Percentiles rank a stretch among this genome's conserved stretches.
These are phyloP conservation scores for Salvia miltiorrhiza DNA, from an alignment of 257 asterid genomes.

Conservation along the genomic window DNA sequence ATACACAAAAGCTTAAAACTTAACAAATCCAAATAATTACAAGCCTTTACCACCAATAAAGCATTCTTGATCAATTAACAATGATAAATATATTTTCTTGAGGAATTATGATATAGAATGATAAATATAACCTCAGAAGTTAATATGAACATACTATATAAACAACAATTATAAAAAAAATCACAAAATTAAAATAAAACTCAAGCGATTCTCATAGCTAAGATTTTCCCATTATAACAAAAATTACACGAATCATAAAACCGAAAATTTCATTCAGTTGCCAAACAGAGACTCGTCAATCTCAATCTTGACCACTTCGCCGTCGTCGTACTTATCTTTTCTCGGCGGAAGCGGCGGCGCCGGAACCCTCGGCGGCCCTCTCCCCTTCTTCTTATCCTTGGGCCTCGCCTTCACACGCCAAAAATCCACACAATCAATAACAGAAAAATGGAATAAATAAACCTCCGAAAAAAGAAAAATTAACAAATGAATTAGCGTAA, in stretches of 20 bases:
- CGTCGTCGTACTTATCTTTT: constrained; percentile 85
- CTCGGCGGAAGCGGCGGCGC: constrained; percentile 88
- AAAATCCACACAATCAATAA: background rate
- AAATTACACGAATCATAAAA: background rate
- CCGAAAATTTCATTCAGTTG: background rate
- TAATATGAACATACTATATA: too few species aligned
- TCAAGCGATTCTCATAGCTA: background rate
- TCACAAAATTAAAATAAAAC: background rate
- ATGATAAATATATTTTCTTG: too few species aligned
- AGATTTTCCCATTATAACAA: background rate
- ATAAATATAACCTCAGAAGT: too few species aligned
- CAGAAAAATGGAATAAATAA: background rate
- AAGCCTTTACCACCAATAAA: too few species aligned
- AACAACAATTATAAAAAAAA: too few species aligned
- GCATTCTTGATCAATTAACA: too few species aligned
- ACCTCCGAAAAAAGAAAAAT: background rate
- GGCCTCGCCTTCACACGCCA: constrained; percentile 75
- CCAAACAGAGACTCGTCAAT: constrained; percentile 53
- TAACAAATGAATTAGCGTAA: background rate
- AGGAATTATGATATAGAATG: too few species aligned
- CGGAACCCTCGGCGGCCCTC: constrained; percentile 96
- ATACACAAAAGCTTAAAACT: too few species aligned
- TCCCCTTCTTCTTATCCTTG: constrained; percentile 71
- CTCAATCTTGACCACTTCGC: constrained; percentile 68
- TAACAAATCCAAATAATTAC: too few species aligned